These are phyloP conservation scores for Exophiala oligosperma DNA, from an alignment of 2,329 filamentous ascomycete species.

Conservation along the genomic window DNA sequence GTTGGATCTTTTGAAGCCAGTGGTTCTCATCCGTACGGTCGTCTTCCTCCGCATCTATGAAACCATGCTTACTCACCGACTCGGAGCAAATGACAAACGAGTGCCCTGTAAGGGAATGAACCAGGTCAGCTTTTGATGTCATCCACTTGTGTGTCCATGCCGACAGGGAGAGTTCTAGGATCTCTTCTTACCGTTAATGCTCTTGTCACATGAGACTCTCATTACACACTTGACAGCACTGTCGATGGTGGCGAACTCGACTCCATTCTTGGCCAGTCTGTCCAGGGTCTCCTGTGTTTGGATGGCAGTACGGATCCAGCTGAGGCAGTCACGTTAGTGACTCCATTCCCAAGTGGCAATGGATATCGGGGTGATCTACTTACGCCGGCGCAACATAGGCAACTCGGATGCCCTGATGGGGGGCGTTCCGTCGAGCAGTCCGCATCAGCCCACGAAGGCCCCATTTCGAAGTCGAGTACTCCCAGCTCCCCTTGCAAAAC, in stretches of 20 bases:
- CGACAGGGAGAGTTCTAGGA: constrained; percentile 1
- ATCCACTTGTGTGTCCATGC: neutral
- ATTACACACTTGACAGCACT: constrained; percentile 38
- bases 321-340: neutral
- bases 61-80: constrained; percentile 41
- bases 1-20: constrained; percentile 11
- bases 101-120: constrained; percentile 30
- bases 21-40: constrained; percentile 33
- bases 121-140: neutral
- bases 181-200: constrained; percentile 32
- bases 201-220: constrained; percentile 37
- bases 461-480: constrained; percentile 10
- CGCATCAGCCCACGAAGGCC: constrained; percentile 15
- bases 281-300: constrained; percentile 34
- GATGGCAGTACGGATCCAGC: constrained; percentile 8
- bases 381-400: constrained; percentile 14
- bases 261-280: constrained; percentile 41
- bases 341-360: neutral
- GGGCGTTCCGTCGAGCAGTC: constrained; percentile 5
- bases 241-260: constrained; percentile 33
- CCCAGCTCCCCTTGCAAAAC: constrained; percentile 7
- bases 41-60: constrained; percentile 35
- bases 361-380: neutral
- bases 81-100: constrained; percentile 44
- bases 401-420: constrained; percentile 13